Percentiles rank a stretch among this genome's conserved stretches.
These are phyloP conservation scores for Dorcoceras hygrometricum DNA, from an alignment of 257 asterid species.

Conservation along the genomic window DNA sequence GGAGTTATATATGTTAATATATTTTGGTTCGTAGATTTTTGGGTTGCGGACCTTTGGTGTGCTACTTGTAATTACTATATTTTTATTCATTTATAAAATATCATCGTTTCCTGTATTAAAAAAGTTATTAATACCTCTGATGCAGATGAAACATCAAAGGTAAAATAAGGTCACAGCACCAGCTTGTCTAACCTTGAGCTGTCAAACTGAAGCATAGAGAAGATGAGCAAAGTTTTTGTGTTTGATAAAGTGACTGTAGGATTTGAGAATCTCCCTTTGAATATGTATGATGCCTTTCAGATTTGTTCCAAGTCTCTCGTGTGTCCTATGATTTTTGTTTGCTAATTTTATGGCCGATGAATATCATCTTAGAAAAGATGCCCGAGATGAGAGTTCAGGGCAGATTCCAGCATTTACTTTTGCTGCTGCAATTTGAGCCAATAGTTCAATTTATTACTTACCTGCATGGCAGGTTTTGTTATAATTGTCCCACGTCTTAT, in stretches of 20 bases:
- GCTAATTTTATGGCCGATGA: neutral
- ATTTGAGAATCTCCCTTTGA: neutral
- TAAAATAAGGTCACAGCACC: neutral
- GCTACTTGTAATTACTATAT: too few relatives aligned
- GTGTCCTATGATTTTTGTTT: too few relatives aligned
- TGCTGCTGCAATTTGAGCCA: neutral
- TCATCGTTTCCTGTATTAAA: too few relatives aligned
- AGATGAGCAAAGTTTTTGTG: neutral
- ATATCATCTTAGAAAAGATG: neutral
- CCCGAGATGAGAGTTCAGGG: neutral
- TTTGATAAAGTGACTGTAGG: neutral
- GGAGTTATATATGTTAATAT: too few relatives aligned
- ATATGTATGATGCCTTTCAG: neutral
- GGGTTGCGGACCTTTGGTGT: too few relatives aligned
- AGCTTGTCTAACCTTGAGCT: neutral
- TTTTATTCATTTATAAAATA: too few relatives aligned
- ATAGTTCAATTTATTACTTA: neutral
- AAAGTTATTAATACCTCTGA: neutral
- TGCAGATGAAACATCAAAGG: too few relatives aligned
- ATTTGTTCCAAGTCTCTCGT: too few relatives aligned
- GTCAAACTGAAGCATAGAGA: too few relatives aligned
- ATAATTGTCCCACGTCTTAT: neutral
- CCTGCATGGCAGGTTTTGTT: neutral
- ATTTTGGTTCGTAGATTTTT: too few relatives aligned
- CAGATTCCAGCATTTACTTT: neutral